Base-by-base conservation (phyloP, 106 monocot species). In the Alisma plantagoaquatica region DNA sequence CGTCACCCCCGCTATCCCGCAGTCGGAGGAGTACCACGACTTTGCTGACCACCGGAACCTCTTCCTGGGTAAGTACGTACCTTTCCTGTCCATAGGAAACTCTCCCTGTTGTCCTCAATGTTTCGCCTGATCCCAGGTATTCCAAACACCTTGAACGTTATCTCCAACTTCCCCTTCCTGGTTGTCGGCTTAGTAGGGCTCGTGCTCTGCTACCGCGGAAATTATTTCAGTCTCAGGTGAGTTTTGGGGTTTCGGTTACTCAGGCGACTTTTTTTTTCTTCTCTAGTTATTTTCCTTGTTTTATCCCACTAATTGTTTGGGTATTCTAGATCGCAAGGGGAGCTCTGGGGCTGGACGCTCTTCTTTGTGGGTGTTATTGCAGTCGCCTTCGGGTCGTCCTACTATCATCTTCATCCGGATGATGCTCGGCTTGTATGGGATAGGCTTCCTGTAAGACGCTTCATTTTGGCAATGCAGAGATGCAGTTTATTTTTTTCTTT, bases 401-500 rank as follows among this genome's bases (percentile, higher is more conserved):
- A 99, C 57, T 99, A 99, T 64, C 98, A 99, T 75, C 77, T 84
- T 27, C 29, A 66, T 22, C 98, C 98, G 44, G 75, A 82, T 74
- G 85, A 99, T 75, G 64, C 78, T 57, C 66, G 64, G 15, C 98
- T 99, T 65, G 90, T 99, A 17, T 99, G 98, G 98, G 90, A 99
- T 67, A 78, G 90, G 10, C 54, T 99, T 49, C 98, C 90, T 33
- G 98, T 90, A 62, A 74, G 77, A 49, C 56, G 27, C 58, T 17
- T n/a, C n/a, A n/a, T n/a, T n/a, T n/a, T n/a, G n/a, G n/a, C n/a
- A n/a, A n/a, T n/a, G n/a, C n/a, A n/a, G n/a, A n/a, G n/a, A n/a
- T n/a, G n/a, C n/a, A n/a, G n/a, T n/a, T n/a, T n/a, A n/a, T n/a
- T n/a, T n/a, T n/a, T n/a, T n/a, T n/a, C n/a, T n/a, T n/a, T n/a